These are phyloP conservation scores for Backusella macrospora DNA, from an alignment of 192 early-diverging fungal species.

Conservation along the genomic window DNA sequence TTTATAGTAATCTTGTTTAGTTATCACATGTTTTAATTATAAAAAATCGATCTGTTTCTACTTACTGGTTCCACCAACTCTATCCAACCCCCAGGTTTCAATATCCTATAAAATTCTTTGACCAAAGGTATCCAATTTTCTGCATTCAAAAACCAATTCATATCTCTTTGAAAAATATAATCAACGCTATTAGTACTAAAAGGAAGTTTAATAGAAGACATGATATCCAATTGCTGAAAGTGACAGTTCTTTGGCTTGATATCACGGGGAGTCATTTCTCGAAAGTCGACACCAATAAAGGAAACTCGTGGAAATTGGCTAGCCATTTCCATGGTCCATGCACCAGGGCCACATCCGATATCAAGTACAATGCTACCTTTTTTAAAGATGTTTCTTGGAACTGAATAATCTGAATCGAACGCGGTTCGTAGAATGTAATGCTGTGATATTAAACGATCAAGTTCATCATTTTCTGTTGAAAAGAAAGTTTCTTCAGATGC, in stretches of 20 bases:
- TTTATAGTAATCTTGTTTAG: background rate
- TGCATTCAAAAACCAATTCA: background rate
- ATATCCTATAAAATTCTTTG: constrained; percentile 10
- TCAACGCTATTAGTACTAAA: constrained; percentile 13
- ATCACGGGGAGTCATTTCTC: constrained; percentile 3
- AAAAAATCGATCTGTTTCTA: background rate
- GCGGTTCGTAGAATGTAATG: background rate
- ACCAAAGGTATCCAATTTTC: constrained; percentile 1
- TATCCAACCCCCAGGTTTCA: constrained; percentile 26
- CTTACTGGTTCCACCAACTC: constrained; percentile 21
- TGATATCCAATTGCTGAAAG: background rate
- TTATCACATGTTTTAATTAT: background rate
- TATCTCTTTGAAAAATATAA: constrained; percentile 13
- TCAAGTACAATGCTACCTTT: constrained; percentile 31
- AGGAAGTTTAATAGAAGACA: background rate
- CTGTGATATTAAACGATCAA: constrained; percentile 13
- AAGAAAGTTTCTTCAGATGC: background rate
- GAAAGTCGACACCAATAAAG: constrained; percentile 18
- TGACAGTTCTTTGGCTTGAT: constrained; percentile 17
- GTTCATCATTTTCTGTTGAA: background rate
- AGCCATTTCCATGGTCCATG: constrained; percentile 42
- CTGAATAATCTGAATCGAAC: background rate
- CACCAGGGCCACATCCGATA: constrained; percentile 43
- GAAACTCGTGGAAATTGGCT: background rate
- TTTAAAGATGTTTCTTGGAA: background rate